Evolutionary conservation across 176 grass and related monocot genomes (phyloP).

Genomic region (Avena sativa): DNA sequence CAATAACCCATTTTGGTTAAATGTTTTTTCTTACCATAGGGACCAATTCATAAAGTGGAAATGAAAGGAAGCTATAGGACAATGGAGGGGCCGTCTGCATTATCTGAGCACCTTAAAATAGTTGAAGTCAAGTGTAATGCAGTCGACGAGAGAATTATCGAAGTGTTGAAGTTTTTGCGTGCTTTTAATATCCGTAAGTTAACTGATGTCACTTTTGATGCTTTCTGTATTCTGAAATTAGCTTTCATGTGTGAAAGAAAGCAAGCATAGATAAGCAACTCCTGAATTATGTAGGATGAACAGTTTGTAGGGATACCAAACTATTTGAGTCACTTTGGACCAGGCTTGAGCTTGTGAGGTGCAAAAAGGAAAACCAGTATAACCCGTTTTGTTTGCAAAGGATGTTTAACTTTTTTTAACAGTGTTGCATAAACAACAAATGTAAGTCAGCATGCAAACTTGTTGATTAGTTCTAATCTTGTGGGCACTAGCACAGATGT

Average conservation of each 20-base stretch:
- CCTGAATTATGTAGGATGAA: not conserved
- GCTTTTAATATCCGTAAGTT: not conserved
- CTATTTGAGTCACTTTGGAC: not conserved
- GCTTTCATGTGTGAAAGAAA: not conserved
- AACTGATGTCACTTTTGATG: not conserved
- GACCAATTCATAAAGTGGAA: not conserved
- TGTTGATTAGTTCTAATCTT: not conserved
- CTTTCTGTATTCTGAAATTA: not conserved
- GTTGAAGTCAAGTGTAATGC: slow-evolving; percentile 4
- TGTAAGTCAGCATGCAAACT: not conserved
- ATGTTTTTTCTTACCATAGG: not conserved
- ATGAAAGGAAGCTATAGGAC: not conserved
- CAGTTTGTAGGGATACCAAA: not conserved
- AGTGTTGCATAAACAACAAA: not conserved
- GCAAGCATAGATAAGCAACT: not conserved
- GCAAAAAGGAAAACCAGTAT: not conserved
- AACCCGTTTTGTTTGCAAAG: not conserved
- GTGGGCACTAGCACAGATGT: not conserved
- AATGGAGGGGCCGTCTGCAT: not conserved
- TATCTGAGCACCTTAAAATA: slow-evolving; percentile 12
- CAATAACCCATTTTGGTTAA: not conserved
- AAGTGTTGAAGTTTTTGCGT: not conserved
- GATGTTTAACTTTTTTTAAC: not conserved
- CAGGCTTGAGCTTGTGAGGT: not conserved
- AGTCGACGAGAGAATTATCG: not conserved